Base-by-base conservation (phyloP, 371 early-diverging fungal species). In the Chytridiales sp. region DNA sequence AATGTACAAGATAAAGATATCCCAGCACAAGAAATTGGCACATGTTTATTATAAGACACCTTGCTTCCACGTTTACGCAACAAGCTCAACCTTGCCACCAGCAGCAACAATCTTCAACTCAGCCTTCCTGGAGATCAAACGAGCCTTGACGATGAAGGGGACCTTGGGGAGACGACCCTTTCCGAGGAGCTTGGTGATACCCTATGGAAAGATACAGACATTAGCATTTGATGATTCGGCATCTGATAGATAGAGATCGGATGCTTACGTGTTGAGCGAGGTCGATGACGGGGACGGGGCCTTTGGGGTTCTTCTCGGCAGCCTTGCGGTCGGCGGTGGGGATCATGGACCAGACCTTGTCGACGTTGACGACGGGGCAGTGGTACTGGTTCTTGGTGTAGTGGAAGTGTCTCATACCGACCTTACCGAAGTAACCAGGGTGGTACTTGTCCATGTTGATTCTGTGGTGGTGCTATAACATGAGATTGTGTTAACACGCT, bases 351-450 rank as follows among this genome's bases (percentile, higher is more conserved):
- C 97, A 94, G 72, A 99, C 74, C 74, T 89, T 93, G 83, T 96
- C 92, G 58, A 94, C 78, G 86, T 96, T 94, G 83, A 98, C 82
- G 73, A 83, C 79, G 57, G 93, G 92, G 71, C 89, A 77, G 87
- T 89, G 88, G 85, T 83, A 80, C 73, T 86, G 73, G 86, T 98
- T 94, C 73, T 86, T 82, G 85, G 95, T 97, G 86, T 87, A 82
- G 91, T 97, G 97, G 92, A 93, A 97, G 80, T 92, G 85, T 66
- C 98, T 93, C 97, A 96, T 95, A 91, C 99, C 99, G 81, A 97
- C 95, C 86, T 99, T 99, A 83, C 99, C 99, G 76, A 97, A 99
- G 93, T 96, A 97, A 81, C 99, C 99, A 69, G 99, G 99, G 85
- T 99, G 99, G 92, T 93, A 99, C 90, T 92, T 97, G 84, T 97